These are phyloP conservation scores for Syncephalis plumigaleata DNA, from an alignment of 371 early-diverging fungal species.

Conservation along the genomic window DNA sequence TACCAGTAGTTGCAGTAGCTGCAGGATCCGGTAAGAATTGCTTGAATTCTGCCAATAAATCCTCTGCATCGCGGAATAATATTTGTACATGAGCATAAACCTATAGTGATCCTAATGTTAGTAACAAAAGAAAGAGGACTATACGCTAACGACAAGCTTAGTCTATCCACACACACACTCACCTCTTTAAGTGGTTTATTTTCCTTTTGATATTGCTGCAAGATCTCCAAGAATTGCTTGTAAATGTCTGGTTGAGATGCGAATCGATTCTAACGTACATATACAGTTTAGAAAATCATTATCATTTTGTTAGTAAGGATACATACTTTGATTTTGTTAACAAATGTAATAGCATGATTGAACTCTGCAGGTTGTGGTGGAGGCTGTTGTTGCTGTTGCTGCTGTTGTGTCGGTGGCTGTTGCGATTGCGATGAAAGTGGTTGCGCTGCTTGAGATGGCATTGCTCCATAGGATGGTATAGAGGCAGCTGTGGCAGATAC, in stretches of 20 bases:
- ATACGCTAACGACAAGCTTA: too few relatives aligned
- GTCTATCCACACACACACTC: constrained; percentile 6
- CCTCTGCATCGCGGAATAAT: constrained; percentile 67
- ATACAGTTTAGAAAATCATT: neutral
- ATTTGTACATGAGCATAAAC: constrained; percentile 79
- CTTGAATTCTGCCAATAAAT: constrained; percentile 88
- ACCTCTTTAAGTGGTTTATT: constrained; percentile 76
- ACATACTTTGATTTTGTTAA: constrained; percentile 81
- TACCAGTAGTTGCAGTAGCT: constrained; percentile 1
- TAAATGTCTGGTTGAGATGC: constrained; percentile 76
- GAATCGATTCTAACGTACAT: constrained; percentile 49
- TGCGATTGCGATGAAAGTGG: too few relatives aligned
- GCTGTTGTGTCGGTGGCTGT: constrained; percentile 12
- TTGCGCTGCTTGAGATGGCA: too few relatives aligned
- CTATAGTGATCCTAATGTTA: constrained; percentile 14
- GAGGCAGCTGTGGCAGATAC: too few relatives aligned
- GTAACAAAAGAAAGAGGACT: too few relatives aligned
- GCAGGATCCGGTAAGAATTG: constrained; percentile 80
- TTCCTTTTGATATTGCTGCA: constrained; percentile 85
- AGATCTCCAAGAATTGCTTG: constrained; percentile 85
- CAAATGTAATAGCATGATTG: constrained; percentile 86
- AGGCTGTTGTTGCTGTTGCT: too few relatives aligned
- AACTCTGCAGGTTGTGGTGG: constrained; percentile 82
- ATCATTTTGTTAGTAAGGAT: neutral
- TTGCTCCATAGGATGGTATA: constrained; percentile 1